Conservation (phyloP, 805 yeast species). For the Scheffersomyces lignosus region DNA sequence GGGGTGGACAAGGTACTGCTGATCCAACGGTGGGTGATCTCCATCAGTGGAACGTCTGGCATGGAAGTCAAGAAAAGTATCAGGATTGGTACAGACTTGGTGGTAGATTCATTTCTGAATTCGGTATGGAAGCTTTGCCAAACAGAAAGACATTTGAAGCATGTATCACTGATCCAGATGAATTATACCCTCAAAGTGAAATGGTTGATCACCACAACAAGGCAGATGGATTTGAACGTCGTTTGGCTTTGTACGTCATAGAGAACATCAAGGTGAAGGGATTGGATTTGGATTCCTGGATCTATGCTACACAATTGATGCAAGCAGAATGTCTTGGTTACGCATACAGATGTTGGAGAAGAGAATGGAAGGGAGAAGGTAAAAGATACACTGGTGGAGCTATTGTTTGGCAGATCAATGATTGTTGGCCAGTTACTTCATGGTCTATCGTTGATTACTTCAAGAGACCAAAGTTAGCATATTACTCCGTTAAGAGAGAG, state of each 20-base stretch:
- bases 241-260: constrained; percentile 46
- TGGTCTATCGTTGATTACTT: constrained; percentile 50
- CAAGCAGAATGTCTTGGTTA: constrained; percentile 50
- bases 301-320: constrained; percentile 53
- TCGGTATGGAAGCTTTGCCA: constrained; percentile 55
- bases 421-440: constrained; percentile 54
- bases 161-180: constrained; percentile 36
- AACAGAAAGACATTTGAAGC: constrained; percentile 31
- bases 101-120: constrained; percentile 53
- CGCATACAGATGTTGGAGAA: constrained; percentile 48
- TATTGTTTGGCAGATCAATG: constrained; percentile 55
- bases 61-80: constrained; percentile 49
- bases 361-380: constrained; percentile 42
- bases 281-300: constrained; percentile 42
- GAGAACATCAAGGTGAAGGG: constrained; percentile 41
- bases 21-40: constrained; percentile 48
- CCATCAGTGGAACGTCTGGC: constrained; percentile 62
- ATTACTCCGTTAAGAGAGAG: constrained; percentile 48
- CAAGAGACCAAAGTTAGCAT: constrained; percentile 45
- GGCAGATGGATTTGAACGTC: constrained; percentile 48
- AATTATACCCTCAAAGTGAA: constrained; percentile 45
- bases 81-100: constrained; percentile 48
- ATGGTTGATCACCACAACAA: constrained; percentile 49
- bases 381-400: constrained; percentile 44
- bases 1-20: constrained; percentile 38